Base-by-base conservation (phyloP, 1,284 basidiomycete species). In the Fomitopsis pinicola region DNA sequence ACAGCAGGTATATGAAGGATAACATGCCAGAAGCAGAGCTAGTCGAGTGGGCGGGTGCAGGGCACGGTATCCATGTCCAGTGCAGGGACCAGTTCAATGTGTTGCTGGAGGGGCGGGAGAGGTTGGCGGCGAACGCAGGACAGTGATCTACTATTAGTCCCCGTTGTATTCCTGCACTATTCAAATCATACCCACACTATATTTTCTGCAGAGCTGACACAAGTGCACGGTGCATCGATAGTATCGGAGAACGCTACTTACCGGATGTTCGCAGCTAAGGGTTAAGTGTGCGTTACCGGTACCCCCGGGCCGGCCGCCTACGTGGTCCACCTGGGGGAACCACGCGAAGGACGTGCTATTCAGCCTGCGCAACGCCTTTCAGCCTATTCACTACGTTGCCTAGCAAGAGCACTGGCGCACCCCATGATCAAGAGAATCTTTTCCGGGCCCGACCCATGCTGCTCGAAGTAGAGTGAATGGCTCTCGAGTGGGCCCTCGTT, bases 361-460 rank as follows among this genome's bases (percentile, higher is more conserved):
- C 63, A 92, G 66, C 9, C 85, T 79, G 63, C 5, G 30, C 2
- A 46, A 19, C 57, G 15, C 4, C 48, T 17, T n/a, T 9, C 26
- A 22, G 5, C 28, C 1, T 26, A 19, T 10, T 9, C 6, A 6
- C 45, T 12, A 9, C 6, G 12, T 9, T 28, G 6, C 26, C 5
- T 5, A 48, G 28, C 19, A 48, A 14, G 26, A 44, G 3, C 10
- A 6, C 17, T 33, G 30, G 64, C 73, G 54, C 60, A 81, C 76
- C 89, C 90, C 88, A 90, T 91, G 63, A 92, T 85, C 67, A 91
- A 83, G 1, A 91, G 64, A 22, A 91, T 73, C 66, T 87, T 90
- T 68, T 83, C 79, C 22, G 81, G 79, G 1, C 87, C 87, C 2
- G 69, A 77, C 1, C 89, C 91, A 70, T 92, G 91, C 60, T 86